Conservation (phyloP, 73 alveolate species). For the Stentor roeselii region DNA sequence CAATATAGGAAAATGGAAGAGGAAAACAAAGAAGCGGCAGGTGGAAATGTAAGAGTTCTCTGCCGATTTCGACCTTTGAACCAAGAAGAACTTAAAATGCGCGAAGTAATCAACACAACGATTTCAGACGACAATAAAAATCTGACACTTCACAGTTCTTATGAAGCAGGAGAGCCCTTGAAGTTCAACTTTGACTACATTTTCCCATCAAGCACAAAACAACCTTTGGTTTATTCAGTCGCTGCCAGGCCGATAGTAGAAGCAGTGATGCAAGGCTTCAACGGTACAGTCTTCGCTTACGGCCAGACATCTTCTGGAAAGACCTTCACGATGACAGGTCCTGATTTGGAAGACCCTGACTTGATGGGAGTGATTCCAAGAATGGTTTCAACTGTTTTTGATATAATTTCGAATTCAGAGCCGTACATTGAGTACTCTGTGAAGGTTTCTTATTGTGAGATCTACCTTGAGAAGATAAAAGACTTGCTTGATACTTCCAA, state of each 20-base stretch:
- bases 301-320: slow-evolving; percentile 82
- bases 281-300: slow-evolving; percentile 76
- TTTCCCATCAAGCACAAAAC: slow-evolving; percentile 64
- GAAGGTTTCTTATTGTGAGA: slow-evolving; percentile 73
- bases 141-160: background rate
- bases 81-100: slow-evolving; percentile 13
- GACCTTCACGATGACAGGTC: slow-evolving; percentile 81
- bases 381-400: slow-evolving; percentile 72
- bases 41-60: slow-evolving; percentile 40
- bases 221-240: slow-evolving; percentile 76
- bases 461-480: slow-evolving; percentile 71
- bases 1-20: slow-evolving; percentile 6
- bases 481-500: slow-evolving; percentile 67
- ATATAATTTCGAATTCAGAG: slow-evolving; percentile 47
- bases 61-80: slow-evolving; percentile 67
- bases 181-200: slow-evolving; percentile 85
- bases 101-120: background rate
- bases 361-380: slow-evolving; percentile 69
- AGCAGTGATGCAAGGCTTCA: slow-evolving; percentile 74
- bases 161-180: background rate
- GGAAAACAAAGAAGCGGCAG: background rate
- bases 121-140: background rate
- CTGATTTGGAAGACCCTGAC: slow-evolving; percentile 56
- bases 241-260: slow-evolving; percentile 69
- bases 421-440: slow-evolving; percentile 71